A percentile compares a stretch with the other conserved stretches of the same genome.
phyloP scores from a whole-genome alignment of 2,329 filamentous ascomycete species.

The Neonectria magnoliae region DNA sequence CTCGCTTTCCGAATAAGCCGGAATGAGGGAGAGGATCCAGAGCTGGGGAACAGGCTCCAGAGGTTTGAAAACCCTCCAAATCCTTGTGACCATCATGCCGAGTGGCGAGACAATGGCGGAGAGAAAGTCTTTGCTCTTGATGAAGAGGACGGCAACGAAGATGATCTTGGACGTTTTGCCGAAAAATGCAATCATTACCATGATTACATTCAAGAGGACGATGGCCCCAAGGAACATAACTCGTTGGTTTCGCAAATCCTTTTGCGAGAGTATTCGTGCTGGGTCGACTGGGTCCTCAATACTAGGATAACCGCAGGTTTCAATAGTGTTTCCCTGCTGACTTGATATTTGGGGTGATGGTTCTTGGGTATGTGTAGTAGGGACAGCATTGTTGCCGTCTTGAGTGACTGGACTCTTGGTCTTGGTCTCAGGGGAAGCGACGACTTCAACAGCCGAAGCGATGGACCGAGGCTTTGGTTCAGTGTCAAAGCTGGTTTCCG shows the following conservation, averaged over 20 bases:
- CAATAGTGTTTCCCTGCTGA: slow-evolving; percentile 17
- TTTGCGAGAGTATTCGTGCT: slow-evolving; percentile 18
- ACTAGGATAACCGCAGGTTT: slow-evolving; percentile 28
- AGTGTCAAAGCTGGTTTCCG: background rate
- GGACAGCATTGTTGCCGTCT: background rate
- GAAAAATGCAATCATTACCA: slow-evolving; percentile 29
- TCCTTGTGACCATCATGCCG: slow-evolving; percentile 14
- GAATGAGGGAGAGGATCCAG: slow-evolving; percentile 37
- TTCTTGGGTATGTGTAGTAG: too few species aligned
- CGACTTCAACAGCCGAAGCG: background rate
- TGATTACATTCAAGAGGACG: slow-evolving; percentile 30
- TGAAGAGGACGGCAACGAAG: slow-evolving; percentile 27
- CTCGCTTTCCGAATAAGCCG: slow-evolving; percentile 37
- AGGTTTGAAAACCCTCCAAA: slow-evolving; percentile 21
- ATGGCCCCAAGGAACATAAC: slow-evolving; percentile 28
- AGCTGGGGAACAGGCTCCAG: slow-evolving; percentile 7
- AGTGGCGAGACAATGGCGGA: slow-evolving; percentile 30
- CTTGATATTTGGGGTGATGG: background rate
- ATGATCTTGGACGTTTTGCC: slow-evolving; percentile 33
- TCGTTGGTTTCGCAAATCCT: slow-evolving; percentile 32
- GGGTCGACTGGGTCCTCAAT: slow-evolving; percentile 34
- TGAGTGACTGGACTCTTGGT: background rate
- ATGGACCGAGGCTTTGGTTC: background rate
- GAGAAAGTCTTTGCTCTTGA: slow-evolving; percentile 38
- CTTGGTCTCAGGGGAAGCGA: background rate